Evolutionary conservation across 306 rosid genomes (phyloP).

Genomic region (Ceratonia siliqua): DNA sequence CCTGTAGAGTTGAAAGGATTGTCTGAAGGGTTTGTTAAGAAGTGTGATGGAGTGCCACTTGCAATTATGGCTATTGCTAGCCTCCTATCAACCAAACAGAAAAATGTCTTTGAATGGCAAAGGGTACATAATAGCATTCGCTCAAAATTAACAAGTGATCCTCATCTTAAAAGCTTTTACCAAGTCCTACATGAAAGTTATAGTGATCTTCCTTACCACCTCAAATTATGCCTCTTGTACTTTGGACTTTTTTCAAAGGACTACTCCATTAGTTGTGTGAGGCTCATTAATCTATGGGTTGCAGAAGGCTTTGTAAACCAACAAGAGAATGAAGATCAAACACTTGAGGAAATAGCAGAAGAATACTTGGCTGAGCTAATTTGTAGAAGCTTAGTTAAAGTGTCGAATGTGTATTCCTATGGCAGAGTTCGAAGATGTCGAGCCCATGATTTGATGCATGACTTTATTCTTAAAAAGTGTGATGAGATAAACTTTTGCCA

Average conservation of each 20-base stretch:
- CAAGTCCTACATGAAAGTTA: not conserved
- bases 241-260: slow-evolving; percentile 15
- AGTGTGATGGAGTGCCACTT: slow-evolving; percentile 30
- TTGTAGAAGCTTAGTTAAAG: not conserved
- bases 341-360: not conserved
- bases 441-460: not conserved
- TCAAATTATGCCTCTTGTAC: slow-evolving; percentile 15
- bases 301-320: not conserved
- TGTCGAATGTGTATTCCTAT: not conserved
- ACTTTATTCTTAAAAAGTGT: not conserved
- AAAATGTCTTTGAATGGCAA: slow-evolving; percentile 10
- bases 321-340: not conserved
- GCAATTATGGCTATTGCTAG: slow-evolving; percentile 10
- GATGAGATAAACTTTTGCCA: not conserved
- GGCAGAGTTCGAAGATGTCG: not conserved
- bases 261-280: not conserved
- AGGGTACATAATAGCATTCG: not conserved
- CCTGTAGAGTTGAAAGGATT: not conserved
- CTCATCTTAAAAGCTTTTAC: not conserved
- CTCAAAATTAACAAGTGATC: slow-evolving; percentile 5
- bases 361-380: not conserved
- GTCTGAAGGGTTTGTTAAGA: not conserved
- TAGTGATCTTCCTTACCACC: slow-evolving; percentile 26
- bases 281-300: slow-evolving; percentile 1
- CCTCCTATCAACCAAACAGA: slow-evolving; percentile 3